phyloP scores from a whole-genome alignment of 2,329 filamentous ascomycete genomes.

The Gaeumannomyces sp. region DNA sequence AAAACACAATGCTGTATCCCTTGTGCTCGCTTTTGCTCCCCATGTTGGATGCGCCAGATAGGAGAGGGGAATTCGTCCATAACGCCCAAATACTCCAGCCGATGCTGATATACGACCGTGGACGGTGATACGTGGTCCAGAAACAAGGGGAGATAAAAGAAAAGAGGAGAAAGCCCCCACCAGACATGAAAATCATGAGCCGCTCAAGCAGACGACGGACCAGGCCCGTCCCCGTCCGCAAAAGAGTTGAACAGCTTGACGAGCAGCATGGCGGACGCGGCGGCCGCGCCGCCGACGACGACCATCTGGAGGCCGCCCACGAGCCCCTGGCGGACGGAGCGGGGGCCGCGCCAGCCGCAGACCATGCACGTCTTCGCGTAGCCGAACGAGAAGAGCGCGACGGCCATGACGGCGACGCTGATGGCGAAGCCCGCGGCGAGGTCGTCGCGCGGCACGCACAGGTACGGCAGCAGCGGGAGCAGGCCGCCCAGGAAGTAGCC shows the following conservation, averaged over 20 bases:
- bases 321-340: conserved; percentile 12
- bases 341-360: conserved; percentile 11
- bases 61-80: background rate
- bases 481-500: conserved; percentile 64
- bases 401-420: conserved; percentile 52
- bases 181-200: background rate
- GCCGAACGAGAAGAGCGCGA: conserved; percentile 54
- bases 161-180: no score
- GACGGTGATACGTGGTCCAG: background rate
- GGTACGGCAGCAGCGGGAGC: conserved; percentile 61
- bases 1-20: background rate
- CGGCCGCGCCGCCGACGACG: conserved; percentile 30
- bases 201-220: background rate
- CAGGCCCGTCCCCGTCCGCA: conserved; percentile 3
- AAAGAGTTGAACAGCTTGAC: conserved; percentile 20
- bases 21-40: background rate
- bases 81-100: background rate
- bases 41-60: background rate
- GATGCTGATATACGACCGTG: background rate
- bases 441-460: conserved; percentile 37
- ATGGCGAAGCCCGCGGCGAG: conserved; percentile 45
- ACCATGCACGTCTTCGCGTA: conserved; percentile 49
- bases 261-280: conserved; percentile 31
- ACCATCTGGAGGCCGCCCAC: conserved; percentile 34
- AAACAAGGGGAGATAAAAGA: background rate